Percentiles rank a stretch among this genome's conserved stretches.
Evolutionary conservation across 2,329 filamentous ascomycete genomes (phyloP).

Genomic region (Trematosphaeria pertusa): DNA sequence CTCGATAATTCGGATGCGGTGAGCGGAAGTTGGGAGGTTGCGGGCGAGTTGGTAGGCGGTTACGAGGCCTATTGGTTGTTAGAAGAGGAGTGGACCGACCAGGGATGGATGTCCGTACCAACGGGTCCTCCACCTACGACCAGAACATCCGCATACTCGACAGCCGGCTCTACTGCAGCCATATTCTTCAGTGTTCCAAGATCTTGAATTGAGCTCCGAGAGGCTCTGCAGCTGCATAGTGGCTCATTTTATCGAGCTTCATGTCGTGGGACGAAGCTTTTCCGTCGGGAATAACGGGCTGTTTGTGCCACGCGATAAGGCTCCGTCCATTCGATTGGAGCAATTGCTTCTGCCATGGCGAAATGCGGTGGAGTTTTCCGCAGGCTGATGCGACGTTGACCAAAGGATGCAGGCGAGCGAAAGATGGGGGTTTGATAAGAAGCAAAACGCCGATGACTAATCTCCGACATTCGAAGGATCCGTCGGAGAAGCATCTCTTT

Average conservation of each 20-base stretch:
- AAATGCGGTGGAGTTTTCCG: neutral
- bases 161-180: slow-evolving; percentile 4
- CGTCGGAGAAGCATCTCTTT: neutral
- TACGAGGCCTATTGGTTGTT: slow-evolving; percentile 39
- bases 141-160: slow-evolving; percentile 30
- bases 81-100: neutral
- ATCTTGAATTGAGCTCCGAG: neutral
- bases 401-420: neutral
- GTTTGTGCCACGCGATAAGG: neutral
- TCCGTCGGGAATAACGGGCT: neutral
- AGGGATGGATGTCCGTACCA: slow-evolving; percentile 35
- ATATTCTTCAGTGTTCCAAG: slow-evolving; percentile 4
- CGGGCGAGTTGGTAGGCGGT: slow-evolving; percentile 56
- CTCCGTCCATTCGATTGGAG: neutral
- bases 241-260: slow-evolving; percentile 12
- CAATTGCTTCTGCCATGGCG: neutral
- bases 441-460: neutral
- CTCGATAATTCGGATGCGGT: slow-evolving; percentile 57
- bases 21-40: slow-evolving; percentile 49
- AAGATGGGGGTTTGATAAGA: neutral
- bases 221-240: neutral
- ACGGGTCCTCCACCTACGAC: slow-evolving; percentile 53
- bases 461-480: neutral
- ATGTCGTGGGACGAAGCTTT: neutral
- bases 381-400: neutral